A percentile compares a stretch with the other conserved stretches of the same genome.
Conservation (phyloP, 768 basidiomycete genomes). For the Boletus rufocinnamomeus region DNA sequence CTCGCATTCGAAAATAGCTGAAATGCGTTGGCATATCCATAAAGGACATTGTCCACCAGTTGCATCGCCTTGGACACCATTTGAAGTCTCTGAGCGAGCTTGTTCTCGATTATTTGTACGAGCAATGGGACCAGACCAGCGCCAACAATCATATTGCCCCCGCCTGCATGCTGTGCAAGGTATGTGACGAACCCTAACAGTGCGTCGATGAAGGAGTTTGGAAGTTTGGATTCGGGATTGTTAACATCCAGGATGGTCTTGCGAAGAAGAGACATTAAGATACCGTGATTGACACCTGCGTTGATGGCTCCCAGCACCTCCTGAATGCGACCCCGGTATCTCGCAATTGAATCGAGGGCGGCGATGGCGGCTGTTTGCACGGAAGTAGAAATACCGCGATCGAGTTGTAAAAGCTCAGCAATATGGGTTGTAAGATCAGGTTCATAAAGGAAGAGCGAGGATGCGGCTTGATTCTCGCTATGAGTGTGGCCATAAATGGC, state of each 20-base stretch:
- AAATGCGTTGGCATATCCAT: conserved; percentile 86
- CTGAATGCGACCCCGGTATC: conserved; percentile 79
- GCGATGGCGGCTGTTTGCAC: conserved; percentile 86
- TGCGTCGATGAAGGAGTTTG: conserved; percentile 80
- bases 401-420: conserved; percentile 85
- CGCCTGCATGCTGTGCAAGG: conserved; percentile 80
- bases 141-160: conserved; percentile 92
- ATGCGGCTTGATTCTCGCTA: conserved; percentile 72
- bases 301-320: conserved; percentile 91
- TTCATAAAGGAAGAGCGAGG: conserved; percentile 89
- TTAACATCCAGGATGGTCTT: conserved; percentile 76
- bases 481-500: conserved; percentile 91
- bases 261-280: conserved; percentile 85
- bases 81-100: conserved; percentile 62
- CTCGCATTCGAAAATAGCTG: conserved; percentile 80
- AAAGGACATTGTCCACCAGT: conserved; percentile 88
- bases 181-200: conserved; percentile 84
- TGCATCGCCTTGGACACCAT: conserved; percentile 91
- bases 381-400: conserved; percentile 64
- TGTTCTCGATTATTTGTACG: conserved; percentile 86
- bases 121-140: conserved; percentile 90
- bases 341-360: conserved; percentile 86
- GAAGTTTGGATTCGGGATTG: conserved; percentile 61
- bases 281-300: conserved; percentile 94
- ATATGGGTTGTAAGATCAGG: conserved; percentile 89